A percentile compares a stretch with the other conserved stretches of the same genome.
These are phyloP conservation scores for Phaffomyces thermotolerans DNA, from an alignment of 805 yeast species.

Conservation along the genomic window DNA sequence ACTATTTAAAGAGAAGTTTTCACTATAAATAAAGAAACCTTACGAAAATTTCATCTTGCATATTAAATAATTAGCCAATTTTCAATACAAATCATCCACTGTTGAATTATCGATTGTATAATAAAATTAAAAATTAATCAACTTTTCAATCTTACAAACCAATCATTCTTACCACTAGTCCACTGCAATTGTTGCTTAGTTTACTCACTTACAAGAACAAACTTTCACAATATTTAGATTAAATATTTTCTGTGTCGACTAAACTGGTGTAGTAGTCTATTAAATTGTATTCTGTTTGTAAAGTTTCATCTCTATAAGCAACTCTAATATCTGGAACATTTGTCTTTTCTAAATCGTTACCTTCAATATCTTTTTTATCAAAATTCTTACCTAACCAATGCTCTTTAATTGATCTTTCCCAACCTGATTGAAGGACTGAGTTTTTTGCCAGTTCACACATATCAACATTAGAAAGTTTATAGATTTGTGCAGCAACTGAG, in stretches of 20 bases:
- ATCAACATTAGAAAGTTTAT: slow-evolving; percentile 22
- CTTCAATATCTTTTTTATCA: slow-evolving; percentile 54
- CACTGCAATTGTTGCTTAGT: too few species aligned
- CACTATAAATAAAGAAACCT: too few species aligned
- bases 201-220: too few species aligned
- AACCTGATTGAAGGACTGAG: slow-evolving; percentile 91
- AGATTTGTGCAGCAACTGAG: slow-evolving; percentile 22
- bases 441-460: slow-evolving; percentile 81
- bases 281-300: slow-evolving; percentile 61
- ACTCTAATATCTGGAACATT: slow-evolving; percentile 90
- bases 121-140: too few species aligned
- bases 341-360: slow-evolving; percentile 87
- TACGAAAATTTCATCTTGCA: too few species aligned
- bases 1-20: too few species aligned
- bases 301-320: slow-evolving; percentile 77
- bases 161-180: too few species aligned
- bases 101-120: too few species aligned
- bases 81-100: too few species aligned
- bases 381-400: slow-evolving; percentile 87
- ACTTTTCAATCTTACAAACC: too few species aligned
- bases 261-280: slow-evolving; percentile 44
- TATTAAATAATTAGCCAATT: too few species aligned
- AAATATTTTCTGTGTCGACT: background rate
- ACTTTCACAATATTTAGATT: too few species aligned
- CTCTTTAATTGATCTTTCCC: slow-evolving; percentile 75